Evolutionary conservation across 2,329 filamentous ascomycete species (phyloP), one percentile per base, ranked within the genome.

Genomic region (Diaporthe sp.): DNA sequence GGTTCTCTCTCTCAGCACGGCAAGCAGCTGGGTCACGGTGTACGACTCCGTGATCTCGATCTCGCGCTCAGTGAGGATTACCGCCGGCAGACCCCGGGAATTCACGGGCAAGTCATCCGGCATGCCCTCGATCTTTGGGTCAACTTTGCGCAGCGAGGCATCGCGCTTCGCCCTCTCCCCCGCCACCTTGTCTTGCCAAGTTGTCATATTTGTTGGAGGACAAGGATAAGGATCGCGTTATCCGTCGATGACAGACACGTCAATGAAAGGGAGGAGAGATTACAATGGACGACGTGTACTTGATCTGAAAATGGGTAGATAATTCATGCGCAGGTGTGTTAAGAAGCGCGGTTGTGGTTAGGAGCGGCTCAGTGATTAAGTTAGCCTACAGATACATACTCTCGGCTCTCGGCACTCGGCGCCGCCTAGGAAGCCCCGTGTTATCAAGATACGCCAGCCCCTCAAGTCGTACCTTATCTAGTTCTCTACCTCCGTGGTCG

Each of bases 101-200:
- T 57, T 57, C 53, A 57, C 25, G 28, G 53, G 53, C 15, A 57
- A 34, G 25, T 57, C 53, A 31, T 34, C 1, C 53, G 53, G 53
- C 53, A 57, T 57, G 53, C 53, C 53, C 53, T 57, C 53, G 53
- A 57, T 57, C 53, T 57, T 57, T 19, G 53, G 53, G 53, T 57
- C 53, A 12, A 57, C 53, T 57, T 57, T 57, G 53, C 13, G 53
- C 15, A 57, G 53, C 15, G 53, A 57, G 53, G 53, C 28, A 57
- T 31, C 25, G 53, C 53, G 53, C 53, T 57, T 57, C 15, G 28
- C 53, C 53, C 53, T 57, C 53, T 57, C 53, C 53, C 10, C 53
- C 53, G 53, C 53, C 53, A 57, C 53, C 53, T 57, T 57, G 10
- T 57, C 53, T 34, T 57, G 53, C 53, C 53, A 57, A 19, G 53